These are phyloP conservation scores for Amylocystis lapponica DNA, from an alignment of 768 basidiomycete species.

Conservation along the genomic window DNA sequence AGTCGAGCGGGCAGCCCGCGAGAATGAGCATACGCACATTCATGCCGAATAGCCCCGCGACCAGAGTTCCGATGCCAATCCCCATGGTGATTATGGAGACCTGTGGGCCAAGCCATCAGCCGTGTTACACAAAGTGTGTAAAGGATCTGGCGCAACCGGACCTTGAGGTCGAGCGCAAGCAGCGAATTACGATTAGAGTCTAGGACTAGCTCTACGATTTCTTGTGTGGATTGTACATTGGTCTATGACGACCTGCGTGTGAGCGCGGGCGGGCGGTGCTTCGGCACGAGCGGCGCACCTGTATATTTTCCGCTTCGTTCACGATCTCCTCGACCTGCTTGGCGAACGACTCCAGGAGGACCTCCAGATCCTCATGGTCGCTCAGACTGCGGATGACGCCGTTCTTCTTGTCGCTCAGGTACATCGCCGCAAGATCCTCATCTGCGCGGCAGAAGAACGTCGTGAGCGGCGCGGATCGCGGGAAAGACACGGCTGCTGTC, in stretches of 20 bases:
- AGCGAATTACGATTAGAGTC: slow-evolving; percentile 94
- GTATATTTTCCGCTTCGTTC: slow-evolving; percentile 84
- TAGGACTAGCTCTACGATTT: slow-evolving; percentile 94
- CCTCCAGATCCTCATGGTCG: slow-evolving; percentile 92
- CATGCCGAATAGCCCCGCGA: slow-evolving; percentile 95
- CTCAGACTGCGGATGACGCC: slow-evolving; percentile 50
- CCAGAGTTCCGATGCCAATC: slow-evolving; percentile 81
- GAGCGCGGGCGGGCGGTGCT: background rate
- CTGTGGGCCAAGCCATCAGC: slow-evolving; percentile 26
- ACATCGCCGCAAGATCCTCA: slow-evolving; percentile 93
- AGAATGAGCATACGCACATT: slow-evolving; percentile 54
- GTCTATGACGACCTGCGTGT: slow-evolving; percentile 37
- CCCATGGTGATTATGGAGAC: slow-evolving; percentile 95
- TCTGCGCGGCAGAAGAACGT: slow-evolving; percentile 43
- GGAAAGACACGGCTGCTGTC: background rate
- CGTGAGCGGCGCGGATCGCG: background rate
- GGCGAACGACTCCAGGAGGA: slow-evolving; percentile 88
- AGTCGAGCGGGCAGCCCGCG: slow-evolving; percentile 7
- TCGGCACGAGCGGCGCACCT: slow-evolving; percentile 38
- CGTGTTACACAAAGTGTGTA: slow-evolving; percentile 4
- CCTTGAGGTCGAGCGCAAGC: slow-evolving; percentile 87
- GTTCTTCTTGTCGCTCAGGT: slow-evolving; percentile 81
- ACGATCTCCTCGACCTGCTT: slow-evolving; percentile 98
- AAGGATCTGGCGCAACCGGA: slow-evolving; percentile 18
- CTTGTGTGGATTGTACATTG: slow-evolving; percentile 96